Conservation (phyloP, 2,329 filamentous ascomycete genomes). For the Trichocomaceae sp. region DNA sequence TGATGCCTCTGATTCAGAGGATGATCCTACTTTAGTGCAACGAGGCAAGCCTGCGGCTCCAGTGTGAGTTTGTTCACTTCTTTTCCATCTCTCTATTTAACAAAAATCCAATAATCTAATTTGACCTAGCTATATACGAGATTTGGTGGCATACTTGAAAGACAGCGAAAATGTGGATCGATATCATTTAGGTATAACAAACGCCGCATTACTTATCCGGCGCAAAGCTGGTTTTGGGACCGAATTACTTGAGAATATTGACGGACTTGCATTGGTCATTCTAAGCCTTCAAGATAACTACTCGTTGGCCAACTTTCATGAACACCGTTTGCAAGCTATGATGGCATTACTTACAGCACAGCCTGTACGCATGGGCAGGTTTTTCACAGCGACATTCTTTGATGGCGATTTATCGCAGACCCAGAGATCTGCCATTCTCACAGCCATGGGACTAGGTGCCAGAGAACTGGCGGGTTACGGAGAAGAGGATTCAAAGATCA, state of each 20-base stretch:
- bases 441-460: conserved; percentile 72
- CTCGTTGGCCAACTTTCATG: conserved; percentile 69
- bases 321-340: conserved; percentile 70
- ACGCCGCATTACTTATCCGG: conserved; percentile 72
- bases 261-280: conserved; percentile 70
- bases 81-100: background rate
- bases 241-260: conserved; percentile 76
- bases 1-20: conserved; percentile 84
- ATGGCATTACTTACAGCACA: conserved; percentile 72
- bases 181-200: conserved; percentile 70
- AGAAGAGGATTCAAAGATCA: conserved; percentile 42
- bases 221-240: conserved; percentile 83
- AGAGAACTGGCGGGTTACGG: conserved; percentile 78
- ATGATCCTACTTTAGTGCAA: conserved; percentile 80
- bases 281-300: conserved; percentile 80
- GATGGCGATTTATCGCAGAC: conserved; percentile 84
- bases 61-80: conserved; percentile 46
- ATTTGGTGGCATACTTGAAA: conserved; percentile 70
- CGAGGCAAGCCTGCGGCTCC: conserved; percentile 77
- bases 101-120: background rate
- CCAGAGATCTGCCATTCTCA: conserved; percentile 74
- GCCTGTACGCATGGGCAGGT: conserved; percentile 70
- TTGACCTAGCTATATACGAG: conserved; percentile 62
- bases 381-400: conserved; percentile 81
- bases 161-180: conserved; percentile 79